These are phyloP conservation scores for Oryza longistaminata DNA, from an alignment of 176 grass and related monocot genomes.

Conservation along the genomic window DNA sequence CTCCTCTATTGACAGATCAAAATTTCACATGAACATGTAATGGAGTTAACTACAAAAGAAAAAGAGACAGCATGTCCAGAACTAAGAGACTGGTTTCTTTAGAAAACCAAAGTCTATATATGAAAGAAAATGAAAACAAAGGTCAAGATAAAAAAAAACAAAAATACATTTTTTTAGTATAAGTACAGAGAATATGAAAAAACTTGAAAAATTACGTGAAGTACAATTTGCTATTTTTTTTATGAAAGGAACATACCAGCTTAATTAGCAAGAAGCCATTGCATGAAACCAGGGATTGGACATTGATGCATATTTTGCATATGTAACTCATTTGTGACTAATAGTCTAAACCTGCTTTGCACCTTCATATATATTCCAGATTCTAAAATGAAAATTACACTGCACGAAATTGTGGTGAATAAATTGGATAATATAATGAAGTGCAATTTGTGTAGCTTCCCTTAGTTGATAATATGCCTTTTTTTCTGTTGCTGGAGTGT, in stretches of 20 bases:
- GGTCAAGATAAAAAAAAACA: background rate
- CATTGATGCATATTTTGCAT: background rate
- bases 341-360: too few relatives aligned
- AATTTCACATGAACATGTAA: slow-evolving; percentile 27
- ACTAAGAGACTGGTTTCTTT: background rate
- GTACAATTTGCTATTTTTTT: slow-evolving; percentile 22
- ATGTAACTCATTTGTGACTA: too few relatives aligned
- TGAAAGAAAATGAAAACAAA: slow-evolving; percentile 13
- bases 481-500: too few relatives aligned
- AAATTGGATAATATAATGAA: too few relatives aligned
- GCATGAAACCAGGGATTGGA: slow-evolving; percentile 89
- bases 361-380: too few relatives aligned
- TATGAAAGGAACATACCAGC: slow-evolving; percentile 56
- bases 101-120: background rate
- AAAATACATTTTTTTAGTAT: background rate
- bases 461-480: too few relatives aligned
- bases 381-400: too few relatives aligned
- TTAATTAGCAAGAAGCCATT: slow-evolving; percentile 83
- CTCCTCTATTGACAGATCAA: background rate
- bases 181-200: background rate
- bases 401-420: too few relatives aligned
- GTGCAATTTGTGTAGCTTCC: too few relatives aligned
- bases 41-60: slow-evolving; percentile 3
- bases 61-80: background rate
- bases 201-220: slow-evolving; percentile 5